A percentile compares a stretch with the other conserved stretches of the same genome.
Evolutionary conservation across 345 rosid species (phyloP).

Genomic region (Linum tenue): DNA sequence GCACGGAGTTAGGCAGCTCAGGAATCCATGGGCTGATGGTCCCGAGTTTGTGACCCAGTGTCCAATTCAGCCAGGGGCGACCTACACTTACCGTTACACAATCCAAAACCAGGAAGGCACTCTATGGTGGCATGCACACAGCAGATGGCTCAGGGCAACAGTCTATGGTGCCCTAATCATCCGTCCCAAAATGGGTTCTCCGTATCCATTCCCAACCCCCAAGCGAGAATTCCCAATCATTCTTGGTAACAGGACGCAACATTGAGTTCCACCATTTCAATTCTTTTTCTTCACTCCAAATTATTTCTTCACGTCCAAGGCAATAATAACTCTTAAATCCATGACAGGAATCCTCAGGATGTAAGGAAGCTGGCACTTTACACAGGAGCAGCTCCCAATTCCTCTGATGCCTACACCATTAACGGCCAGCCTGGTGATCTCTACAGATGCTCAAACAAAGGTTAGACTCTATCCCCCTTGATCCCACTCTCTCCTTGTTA

Average conservation of each 20-base stretch:
- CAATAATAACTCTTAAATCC: not conserved
- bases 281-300: too few species aligned
- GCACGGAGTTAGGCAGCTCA: slow-evolving; percentile 3
- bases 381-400: slow-evolving; percentile 3
- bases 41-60: slow-evolving; percentile 1
- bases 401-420: slow-evolving; percentile 1
- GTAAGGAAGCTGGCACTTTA: not conserved
- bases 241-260: not conserved
- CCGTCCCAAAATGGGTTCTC: slow-evolving; percentile 1
- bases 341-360: not conserved
- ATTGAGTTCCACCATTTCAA: too few species aligned
- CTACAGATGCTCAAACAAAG: slow-evolving; percentile 3
- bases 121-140: slow-evolving; percentile 5
- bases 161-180: slow-evolving; percentile 2
- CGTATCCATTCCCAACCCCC: slow-evolving; percentile 2
- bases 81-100: slow-evolving; percentile 1
- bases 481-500: not conserved
- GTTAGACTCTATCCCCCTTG: not conserved
- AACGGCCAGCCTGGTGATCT: slow-evolving; percentile 4
- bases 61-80: slow-evolving; percentile 1
- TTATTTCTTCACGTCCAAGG: too few species aligned
- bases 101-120: slow-evolving; percentile 6
- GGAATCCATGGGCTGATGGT: slow-evolving; percentile 5
- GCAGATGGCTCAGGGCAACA: slow-evolving; percentile 2
- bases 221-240: not conserved